Base-by-base conservation (phyloP, 768 basidiomycete species). In the Pulveroboletus sp. region DNA sequence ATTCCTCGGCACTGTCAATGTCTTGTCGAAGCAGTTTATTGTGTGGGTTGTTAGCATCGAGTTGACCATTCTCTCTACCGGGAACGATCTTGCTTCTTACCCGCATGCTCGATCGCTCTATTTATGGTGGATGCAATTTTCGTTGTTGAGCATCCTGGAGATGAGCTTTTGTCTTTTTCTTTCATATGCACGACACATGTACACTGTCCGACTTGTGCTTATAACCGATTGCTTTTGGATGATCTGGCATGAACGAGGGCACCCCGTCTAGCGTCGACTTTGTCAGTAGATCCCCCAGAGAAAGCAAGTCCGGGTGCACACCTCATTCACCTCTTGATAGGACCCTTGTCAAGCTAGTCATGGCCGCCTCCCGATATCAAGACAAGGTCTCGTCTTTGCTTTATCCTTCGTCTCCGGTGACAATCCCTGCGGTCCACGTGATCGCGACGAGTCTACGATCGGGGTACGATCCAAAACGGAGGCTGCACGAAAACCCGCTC, bases 341-440 rank as follows among this genome's bases (percentile, higher is more conserved):
- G 24, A 35, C 43, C 30, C 14, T 24, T 35, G 9, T 36, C 14
- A 32, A 43, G 43, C 30, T 21, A 15, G n/a, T n/a, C n/a, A n/a
- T n/a, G n/a, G n/a, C n/a, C n/a, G n/a, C n/a, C n/a, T n/a, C n/a
- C n/a, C n/a, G 21, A 21, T 21, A 21, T 21, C 21, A 21, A 2
- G 2, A 21, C 21, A 21, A 21, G 21, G 21, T 21, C 21, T 21
- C 21, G 21, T 21, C 21, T 21, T 21, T 21, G 3, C 21, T 21
- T 21, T 21, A 21, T 2, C 21, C 21, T 21, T 21, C 21, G 21
- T 21, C 21, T 21, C 21, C 27, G 5, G 8, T 6, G 27, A 28
- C 5, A 28, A 3, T 21, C 21, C 21, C 14, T 14, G n/a, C 15
- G n/a, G n/a, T 38, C 40, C 55, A 57, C 55, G 56, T 57, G 56